Evolutionary conservation across 1,139 yeast genomes (phyloP), one percentile per base, ranked within the genome.

Genomic region (Blastobotrys serpentis): DNA sequence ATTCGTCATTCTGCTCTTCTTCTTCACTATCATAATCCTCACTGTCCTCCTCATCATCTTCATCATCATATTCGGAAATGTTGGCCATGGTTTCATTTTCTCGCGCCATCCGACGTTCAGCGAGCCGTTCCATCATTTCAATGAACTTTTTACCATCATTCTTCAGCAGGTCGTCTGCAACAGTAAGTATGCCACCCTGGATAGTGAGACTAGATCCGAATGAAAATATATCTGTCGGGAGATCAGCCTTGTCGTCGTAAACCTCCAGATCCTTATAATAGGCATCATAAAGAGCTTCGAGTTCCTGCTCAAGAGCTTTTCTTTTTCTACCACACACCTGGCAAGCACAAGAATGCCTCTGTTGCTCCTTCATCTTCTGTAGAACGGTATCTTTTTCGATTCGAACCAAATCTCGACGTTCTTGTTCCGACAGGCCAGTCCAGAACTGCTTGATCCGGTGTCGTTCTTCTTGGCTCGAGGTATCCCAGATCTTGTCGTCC

Each of bases 311-410:
- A 56, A 88, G 79, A 25, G 89, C 80, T 52, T 75, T 71, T 56
- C 83, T 80, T 56, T 86, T 81, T 46, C 88, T 77, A 1, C 94
- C 95, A 68, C 98, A 90, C 25, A 82, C 82, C 4, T 82, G 72
- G 64, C 98, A 90, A 49, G 81, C 76, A 64, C 97, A 89, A 5
- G 64, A 66, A 57, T 66, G 73, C 57, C 70, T 69, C 59, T 75
- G 83, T 59, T 81, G 82, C 47, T 76, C 78, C 54, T 77, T 78
- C 67, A 86, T 79, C 49, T 81, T 74, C 51, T 76, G 78, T 67
- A 85, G 73, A 1, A 87, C 84, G 33, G 87, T 82, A 46, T 79
- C 79, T 63, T 84, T 84, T 58, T 85, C 89, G 43, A 86, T 78
- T 57, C 76, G 74, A 25, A 87, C 79, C 34, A 89, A 74, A 37